These are phyloP conservation scores for Cicer judaicum DNA, from an alignment of 306 rosid genomes.

Conservation along the genomic window DNA sequence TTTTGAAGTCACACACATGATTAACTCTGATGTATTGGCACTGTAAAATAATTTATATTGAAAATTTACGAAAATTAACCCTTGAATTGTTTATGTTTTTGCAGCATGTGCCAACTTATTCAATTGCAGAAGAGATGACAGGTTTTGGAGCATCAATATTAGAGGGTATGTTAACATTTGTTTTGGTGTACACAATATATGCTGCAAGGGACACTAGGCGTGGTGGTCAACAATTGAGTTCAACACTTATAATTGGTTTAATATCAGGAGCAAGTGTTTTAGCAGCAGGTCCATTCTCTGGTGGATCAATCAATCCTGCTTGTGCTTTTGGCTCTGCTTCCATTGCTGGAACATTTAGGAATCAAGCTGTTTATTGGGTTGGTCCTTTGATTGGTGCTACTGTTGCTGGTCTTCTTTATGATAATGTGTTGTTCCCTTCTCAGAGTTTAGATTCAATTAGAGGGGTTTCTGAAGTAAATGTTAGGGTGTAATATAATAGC, in stretches of 20 bases:
- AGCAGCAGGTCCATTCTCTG: conserved; percentile 84
- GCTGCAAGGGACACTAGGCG: conserved; percentile 72
- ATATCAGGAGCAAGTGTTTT: conserved; percentile 71
- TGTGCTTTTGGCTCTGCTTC: conserved; percentile 85
- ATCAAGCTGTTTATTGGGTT: conserved; percentile 94
- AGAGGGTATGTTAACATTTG: conserved; percentile 79
- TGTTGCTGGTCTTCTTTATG: conserved; percentile 75
- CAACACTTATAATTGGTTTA: conserved; percentile 64
- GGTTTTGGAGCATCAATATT: conserved; percentile 90
- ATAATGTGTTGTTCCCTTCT: conserved; percentile 60
- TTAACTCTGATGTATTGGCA: no score
- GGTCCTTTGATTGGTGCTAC: conserved; percentile 90
- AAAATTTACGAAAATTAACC: no score
- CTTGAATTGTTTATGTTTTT: neutral
- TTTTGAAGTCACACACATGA: no score
- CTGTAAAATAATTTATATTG: no score
- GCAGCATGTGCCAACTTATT: conserved; percentile 71
- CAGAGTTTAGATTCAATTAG: conserved; percentile 45
- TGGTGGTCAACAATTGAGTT: conserved; percentile 47
- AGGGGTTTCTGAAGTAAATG: conserved; percentile 41
- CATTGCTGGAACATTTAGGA: conserved; percentile 71
- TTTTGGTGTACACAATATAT: conserved; percentile 72
- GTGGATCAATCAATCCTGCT: conserved; percentile 90
- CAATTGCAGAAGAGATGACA: conserved; percentile 80
- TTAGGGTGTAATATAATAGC: conserved; percentile 44